These are phyloP conservation scores for Lactifluus piperatus DNA, from an alignment of 768 basidiomycete genomes.

Conservation along the genomic window DNA sequence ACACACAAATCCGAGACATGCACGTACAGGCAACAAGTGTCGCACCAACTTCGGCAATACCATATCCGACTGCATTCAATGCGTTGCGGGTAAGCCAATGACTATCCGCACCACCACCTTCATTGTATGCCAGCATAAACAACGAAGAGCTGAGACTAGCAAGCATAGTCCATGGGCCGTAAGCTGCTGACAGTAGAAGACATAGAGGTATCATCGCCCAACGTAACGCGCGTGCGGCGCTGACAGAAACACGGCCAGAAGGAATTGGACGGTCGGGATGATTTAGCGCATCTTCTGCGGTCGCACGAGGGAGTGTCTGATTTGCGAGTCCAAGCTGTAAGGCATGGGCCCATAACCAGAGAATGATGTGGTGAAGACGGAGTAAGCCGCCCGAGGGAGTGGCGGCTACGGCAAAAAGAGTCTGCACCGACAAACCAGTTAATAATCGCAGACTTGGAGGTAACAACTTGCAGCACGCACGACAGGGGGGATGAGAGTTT, in stretches of 20 bases:
- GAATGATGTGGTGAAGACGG: slow-evolving; percentile 10
- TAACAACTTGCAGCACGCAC: slow-evolving; percentile 12
- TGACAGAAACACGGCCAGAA: slow-evolving; percentile 24
- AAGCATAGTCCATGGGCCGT: slow-evolving; percentile 12
- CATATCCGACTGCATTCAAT: slow-evolving; percentile 31
- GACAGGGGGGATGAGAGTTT: slow-evolving; percentile 22
- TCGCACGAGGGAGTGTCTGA: slow-evolving; percentile 21
- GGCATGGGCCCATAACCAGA: slow-evolving; percentile 29
- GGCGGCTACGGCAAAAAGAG: slow-evolving; percentile 17
- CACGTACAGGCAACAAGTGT: slow-evolving; percentile 31
- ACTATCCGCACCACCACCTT: slow-evolving; percentile 18
- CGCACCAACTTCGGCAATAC: slow-evolving; percentile 32
- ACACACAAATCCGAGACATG: not conserved
- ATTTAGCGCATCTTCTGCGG: slow-evolving; percentile 26
- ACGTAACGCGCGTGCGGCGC: slow-evolving; percentile 21
- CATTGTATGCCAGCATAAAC: slow-evolving; percentile 24
- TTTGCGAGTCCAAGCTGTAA: slow-evolving; percentile 28
- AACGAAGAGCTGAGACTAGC: slow-evolving; percentile 19
- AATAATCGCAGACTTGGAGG: not conserved
- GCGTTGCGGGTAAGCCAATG: slow-evolving; percentile 32
- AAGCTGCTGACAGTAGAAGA: slow-evolving; percentile 20
- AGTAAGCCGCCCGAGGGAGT: slow-evolving; percentile 12
- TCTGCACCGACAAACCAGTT: not conserved
- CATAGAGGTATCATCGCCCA: slow-evolving; percentile 26
- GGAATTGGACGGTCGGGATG: slow-evolving; percentile 29